phyloP scores from a whole-genome alignment of 805 yeast species.

The Torulaspora indica region DNA sequence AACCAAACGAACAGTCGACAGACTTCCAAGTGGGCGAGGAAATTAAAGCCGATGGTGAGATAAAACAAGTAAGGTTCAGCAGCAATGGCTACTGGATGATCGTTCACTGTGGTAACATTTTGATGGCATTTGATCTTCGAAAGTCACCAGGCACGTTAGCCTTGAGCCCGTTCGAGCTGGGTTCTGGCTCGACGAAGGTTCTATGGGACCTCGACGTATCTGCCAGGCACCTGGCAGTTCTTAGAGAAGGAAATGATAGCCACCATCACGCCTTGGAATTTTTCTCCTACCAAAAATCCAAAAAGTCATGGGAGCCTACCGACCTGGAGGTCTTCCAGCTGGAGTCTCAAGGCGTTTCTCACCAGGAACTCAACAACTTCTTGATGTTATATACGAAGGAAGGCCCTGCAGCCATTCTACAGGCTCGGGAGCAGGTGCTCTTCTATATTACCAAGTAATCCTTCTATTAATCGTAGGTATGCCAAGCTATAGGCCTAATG shows the following conservation, averaged over 20 bases:
- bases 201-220: conserved; percentile 18
- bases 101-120: conserved; percentile 16
- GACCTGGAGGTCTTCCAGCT: background rate
- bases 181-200: background rate
- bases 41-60: conserved; percentile 11
- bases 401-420: conserved; percentile 4
- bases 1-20: conserved; percentile 15
- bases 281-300: conserved; percentile 9
- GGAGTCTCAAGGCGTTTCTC: background rate
- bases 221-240: conserved; percentile 10
- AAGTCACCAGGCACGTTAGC: conserved; percentile 24
- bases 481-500: background rate
- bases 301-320: conserved; percentile 13
- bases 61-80: conserved; percentile 22
- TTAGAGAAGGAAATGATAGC: background rate
- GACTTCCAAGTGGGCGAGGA: conserved; percentile 13
- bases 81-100: conserved; percentile 35
- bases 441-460: conserved; percentile 3
- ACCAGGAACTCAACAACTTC: background rate
- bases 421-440: conserved; percentile 2
- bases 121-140: conserved; percentile 29
- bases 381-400: conserved; percentile 4
- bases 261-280: background rate
- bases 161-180: conserved; percentile 12
- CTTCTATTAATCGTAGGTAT: no score